Percentiles rank a stretch among this genome's conserved stretches.
Conservation (phyloP, 257 asterid species). For the Solanum pennellii region DNA sequence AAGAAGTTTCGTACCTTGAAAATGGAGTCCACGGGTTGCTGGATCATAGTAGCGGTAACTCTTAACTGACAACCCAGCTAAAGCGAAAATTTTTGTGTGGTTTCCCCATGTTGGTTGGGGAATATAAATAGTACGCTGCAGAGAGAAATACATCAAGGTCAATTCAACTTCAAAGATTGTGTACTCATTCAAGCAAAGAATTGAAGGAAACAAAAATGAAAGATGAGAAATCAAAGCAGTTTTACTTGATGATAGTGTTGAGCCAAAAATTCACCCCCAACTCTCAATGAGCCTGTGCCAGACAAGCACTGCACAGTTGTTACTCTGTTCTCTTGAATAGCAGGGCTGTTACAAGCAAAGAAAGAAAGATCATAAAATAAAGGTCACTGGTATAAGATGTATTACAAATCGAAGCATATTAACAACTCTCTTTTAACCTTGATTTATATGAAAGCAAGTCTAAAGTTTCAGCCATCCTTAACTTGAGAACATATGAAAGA, state of each 20-base stretch:
- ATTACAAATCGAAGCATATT: neutral
- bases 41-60: conserved; percentile 89
- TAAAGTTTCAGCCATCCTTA: neutral
- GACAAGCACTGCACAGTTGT: conserved; percentile 98
- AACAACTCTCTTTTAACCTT: neutral
- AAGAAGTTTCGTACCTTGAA: conserved; percentile 47
- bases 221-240: neutral
- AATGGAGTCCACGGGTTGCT: conserved; percentile 84
- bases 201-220: neutral
- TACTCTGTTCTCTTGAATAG: conserved; percentile 81
- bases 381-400: neutral
- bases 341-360: conserved; percentile 55
- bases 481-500: neutral
- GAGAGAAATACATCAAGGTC: neutral
- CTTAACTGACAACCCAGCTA: conserved; percentile 85
- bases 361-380: neutral
- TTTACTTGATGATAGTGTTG: conserved; percentile 76
- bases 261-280: conserved; percentile 91
- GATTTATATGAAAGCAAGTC: neutral
- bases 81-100: conserved; percentile 74
- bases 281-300: conserved; percentile 97
- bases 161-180: neutral
- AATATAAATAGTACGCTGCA: conserved; percentile 75
- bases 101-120: conserved; percentile 99
- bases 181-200: neutral